These are phyloP conservation scores for Henningerozyma blattae DNA, from an alignment of 805 yeast species.

Conservation along the genomic window DNA sequence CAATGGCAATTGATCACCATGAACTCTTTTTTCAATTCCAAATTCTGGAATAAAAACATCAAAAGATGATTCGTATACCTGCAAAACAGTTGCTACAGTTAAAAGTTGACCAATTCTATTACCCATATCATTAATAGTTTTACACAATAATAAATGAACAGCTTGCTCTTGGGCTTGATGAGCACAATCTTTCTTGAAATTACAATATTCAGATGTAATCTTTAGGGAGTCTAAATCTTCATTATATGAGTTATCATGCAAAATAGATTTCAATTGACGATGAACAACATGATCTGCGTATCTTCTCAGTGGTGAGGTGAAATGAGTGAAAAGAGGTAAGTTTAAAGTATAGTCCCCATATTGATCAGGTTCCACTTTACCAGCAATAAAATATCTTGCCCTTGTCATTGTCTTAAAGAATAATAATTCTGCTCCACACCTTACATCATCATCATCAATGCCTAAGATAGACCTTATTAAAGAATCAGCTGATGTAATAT, in stretches of 20 bases:
- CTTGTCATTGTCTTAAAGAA: constrained; percentile 72
- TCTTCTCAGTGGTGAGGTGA: constrained; percentile 87
- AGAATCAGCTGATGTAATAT: constrained; percentile 60
- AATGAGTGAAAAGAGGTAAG: constrained; percentile 81
- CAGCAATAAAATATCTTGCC: constrained; percentile 83
- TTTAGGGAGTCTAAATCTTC: constrained; percentile 61
- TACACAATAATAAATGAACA: constrained; percentile 72
- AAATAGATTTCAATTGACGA: constrained; percentile 68
- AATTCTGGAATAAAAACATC: constrained; percentile 87
- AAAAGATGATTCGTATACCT: constrained; percentile 92
- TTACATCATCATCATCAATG: constrained; percentile 47
- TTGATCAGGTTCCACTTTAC: constrained; percentile 68
- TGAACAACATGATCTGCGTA: constrained; percentile 90
- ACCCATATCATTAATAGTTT: constrained; percentile 66
- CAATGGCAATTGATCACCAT: constrained; percentile 92
- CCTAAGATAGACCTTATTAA: constrained; percentile 58
- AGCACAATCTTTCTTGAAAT: constrained; percentile 91
- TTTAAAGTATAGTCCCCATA: constrained; percentile 73
- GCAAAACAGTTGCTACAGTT: constrained; percentile 76
- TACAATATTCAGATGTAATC: constrained; percentile 83
- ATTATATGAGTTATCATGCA: constrained; percentile 32
- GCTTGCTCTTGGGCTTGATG: constrained; percentile 90
- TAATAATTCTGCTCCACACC: constrained; percentile 68
- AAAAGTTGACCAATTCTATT: constrained; percentile 69
- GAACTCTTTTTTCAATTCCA: constrained; percentile 92